phyloP scores from a whole-genome alignment of 805 yeast species.

The Barnettozyma sp. region DNA sequence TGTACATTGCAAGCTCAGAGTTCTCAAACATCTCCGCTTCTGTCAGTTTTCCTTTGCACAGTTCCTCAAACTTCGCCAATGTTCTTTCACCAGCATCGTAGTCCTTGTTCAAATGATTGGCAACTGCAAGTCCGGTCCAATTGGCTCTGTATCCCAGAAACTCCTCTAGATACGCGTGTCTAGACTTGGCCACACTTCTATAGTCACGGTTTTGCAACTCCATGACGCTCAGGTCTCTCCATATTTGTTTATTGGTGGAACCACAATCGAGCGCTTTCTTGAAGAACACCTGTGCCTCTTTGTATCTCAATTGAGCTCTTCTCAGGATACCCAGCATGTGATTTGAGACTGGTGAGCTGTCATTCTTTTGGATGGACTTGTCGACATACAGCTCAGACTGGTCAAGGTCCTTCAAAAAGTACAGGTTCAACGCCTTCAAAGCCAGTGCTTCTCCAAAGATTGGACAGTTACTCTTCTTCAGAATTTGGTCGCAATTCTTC shows the following conservation, averaged over 20 bases:
- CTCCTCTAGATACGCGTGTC: constrained; percentile 62
- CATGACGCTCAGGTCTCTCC: constrained; percentile 73
- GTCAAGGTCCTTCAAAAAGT: constrained; percentile 46
- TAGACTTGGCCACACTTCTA: constrained; percentile 50
- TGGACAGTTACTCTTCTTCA: constrained; percentile 70
- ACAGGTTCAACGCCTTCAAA: constrained; percentile 69
- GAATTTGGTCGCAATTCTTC: constrained; percentile 62
- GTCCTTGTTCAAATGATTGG: constrained; percentile 71
- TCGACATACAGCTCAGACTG: constrained; percentile 59
- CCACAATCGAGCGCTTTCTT: constrained; percentile 70
- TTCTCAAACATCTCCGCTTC: constrained; percentile 68
- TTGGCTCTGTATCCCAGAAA: constrained; percentile 81
- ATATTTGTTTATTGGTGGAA: constrained; percentile 67
- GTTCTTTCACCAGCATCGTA: constrained; percentile 63
- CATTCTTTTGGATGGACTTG: constrained; percentile 54
- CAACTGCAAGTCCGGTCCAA: constrained; percentile 85
- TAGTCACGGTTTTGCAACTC: constrained; percentile 78
- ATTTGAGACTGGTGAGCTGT: constrained; percentile 62
- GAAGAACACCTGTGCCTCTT: constrained; percentile 74
- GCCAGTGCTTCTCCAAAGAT: constrained; percentile 82
- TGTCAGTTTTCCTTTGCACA: constrained; percentile 60
- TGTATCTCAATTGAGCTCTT: constrained; percentile 60
- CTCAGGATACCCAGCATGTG: constrained; percentile 85
- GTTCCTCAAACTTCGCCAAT: constrained; percentile 65
- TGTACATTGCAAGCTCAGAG: constrained; percentile 73